phyloP scores from a whole-genome alignment of 108 stramenopile species.

The Cyclotella cryptica region DNA sequence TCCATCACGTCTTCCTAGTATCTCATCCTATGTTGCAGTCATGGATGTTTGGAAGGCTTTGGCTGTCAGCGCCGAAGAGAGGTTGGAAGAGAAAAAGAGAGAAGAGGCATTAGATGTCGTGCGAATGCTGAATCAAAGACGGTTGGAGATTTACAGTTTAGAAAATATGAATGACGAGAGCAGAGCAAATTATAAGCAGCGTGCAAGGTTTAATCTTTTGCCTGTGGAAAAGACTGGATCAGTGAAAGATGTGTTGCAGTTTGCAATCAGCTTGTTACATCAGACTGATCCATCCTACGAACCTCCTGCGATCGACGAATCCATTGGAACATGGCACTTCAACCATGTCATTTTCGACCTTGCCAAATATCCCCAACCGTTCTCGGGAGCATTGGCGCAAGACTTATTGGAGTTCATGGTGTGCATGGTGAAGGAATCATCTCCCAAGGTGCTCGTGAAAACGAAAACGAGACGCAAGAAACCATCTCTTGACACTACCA shows the following conservation, averaged over 20 bases:
- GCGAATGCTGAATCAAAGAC: slow-evolving; percentile 22
- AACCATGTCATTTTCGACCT: slow-evolving; percentile 54
- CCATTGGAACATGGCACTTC: slow-evolving; percentile 49
- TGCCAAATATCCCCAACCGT: slow-evolving; percentile 34
- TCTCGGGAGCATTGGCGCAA: slow-evolving; percentile 44
- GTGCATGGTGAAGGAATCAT: slow-evolving; percentile 10
- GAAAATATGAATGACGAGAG: background rate
- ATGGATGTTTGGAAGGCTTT: slow-evolving; percentile 50
- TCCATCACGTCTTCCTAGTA: slow-evolving; percentile 22
- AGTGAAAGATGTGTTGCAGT: slow-evolving; percentile 42
- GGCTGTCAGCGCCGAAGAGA: slow-evolving; percentile 23
- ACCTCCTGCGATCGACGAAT: slow-evolving; percentile 1
- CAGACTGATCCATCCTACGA: slow-evolving; percentile 28
- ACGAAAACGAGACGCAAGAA: background rate
- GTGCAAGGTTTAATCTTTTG: slow-evolving; percentile 15
- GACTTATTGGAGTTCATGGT: slow-evolving; percentile 53
- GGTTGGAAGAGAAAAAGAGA: slow-evolving; percentile 16
- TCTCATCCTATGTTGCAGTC: slow-evolving; percentile 42
- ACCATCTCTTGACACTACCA: background rate
- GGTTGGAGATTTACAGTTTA: slow-evolving; percentile 33
- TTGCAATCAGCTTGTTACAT: slow-evolving; percentile 22
- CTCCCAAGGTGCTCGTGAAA: background rate
- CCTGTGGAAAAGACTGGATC: slow-evolving; percentile 15
- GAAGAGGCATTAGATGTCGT: slow-evolving; percentile 46
- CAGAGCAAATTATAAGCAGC: background rate